Evolutionary conservation across 345 rosid genomes (phyloP), one percentile per base, ranked within the genome.

Genomic region (Geranium brycei): DNA sequence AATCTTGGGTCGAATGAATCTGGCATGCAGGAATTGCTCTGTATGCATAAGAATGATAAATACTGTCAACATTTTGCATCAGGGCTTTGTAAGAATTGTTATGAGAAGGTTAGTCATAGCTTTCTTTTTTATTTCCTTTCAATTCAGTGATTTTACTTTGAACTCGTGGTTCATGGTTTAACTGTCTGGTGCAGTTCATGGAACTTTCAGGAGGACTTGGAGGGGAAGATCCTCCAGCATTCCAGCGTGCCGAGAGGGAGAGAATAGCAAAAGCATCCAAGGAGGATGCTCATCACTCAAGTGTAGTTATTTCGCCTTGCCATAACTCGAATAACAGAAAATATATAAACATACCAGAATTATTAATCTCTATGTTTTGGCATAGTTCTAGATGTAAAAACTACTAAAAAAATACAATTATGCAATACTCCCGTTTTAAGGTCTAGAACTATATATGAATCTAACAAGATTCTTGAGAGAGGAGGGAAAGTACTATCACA

Each of bases 171-270:
- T 18, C 32, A 56, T 19, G 61, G 58, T 61, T 32, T 59, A 61
- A 28, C 55, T 64, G 57, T 57, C 66, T 67, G 31, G 31, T 72
- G 73, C 84, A 90, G 96, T 81, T 87, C 69, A 72, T 77, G 32
- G 73, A 17, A 57, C 72, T 87, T 71, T 84, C 85, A 2, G 89
- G 85, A 73, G 99, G 99, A 65, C 82, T 90, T 69, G 87, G 95
- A 61, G 99, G 97, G 62, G 78, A 81, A 58, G 85, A 90, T 80
- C 95, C 96, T 77, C 97, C 97, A 58, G 91, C 97, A 69, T 93
- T 86, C 73, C 96, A 86, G 72, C 80, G 73, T 62, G 96, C 96
- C 62, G 91, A 82, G 65, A 76, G 71, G 82, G 88, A 83, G 78
- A 79, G 90, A 75, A 71, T 74, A 71, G 82, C 72, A 38, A 76